These are phyloP conservation scores for Tricladium varicosporioides DNA, from an alignment of 2,329 filamentous ascomycete species.

Conservation along the genomic window DNA sequence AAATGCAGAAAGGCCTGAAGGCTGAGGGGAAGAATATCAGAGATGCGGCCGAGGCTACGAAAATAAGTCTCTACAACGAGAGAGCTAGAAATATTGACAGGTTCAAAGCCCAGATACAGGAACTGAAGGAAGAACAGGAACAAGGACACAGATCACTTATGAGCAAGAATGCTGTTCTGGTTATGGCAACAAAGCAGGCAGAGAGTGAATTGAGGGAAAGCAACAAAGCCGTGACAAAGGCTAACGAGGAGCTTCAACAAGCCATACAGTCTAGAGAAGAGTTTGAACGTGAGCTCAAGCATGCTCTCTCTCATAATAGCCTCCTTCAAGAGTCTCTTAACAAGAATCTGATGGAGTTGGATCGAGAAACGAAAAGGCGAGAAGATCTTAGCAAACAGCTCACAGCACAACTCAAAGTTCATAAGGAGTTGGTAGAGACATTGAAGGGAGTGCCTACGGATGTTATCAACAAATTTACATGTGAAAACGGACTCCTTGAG, in stretches of 20 bases:
- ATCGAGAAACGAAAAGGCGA: constrained; percentile 13
- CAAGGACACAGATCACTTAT: neutral
- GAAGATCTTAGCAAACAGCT: constrained; percentile 23
- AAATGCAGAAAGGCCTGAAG: no score
- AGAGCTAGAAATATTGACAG: no score
- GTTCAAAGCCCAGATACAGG: neutral
- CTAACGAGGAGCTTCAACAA: neutral
- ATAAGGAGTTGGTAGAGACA: constrained; percentile 23
- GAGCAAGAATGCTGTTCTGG: neutral
- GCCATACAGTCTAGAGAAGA: constrained; percentile 1
- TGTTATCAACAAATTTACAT: constrained; percentile 17
- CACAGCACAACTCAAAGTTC: constrained; percentile 9
- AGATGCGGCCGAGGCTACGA: no score
- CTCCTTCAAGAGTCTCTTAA: constrained; percentile 14
- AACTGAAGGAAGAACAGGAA: neutral
- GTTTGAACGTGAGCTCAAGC: neutral
- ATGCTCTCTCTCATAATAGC: neutral
- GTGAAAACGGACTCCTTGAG: constrained; percentile 22
- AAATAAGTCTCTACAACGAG: no score
- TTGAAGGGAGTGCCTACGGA: constrained; percentile 20
- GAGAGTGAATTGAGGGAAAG: no score
- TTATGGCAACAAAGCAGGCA: neutral
- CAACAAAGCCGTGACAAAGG: neutral
- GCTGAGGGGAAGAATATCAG: no score
- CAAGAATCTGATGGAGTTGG: constrained; percentile 14